Evolutionary conservation across 1,284 basidiomycete genomes (phyloP), one percentile per base, ranked within the genome.

Genomic region (Trametes polyzona): DNA sequence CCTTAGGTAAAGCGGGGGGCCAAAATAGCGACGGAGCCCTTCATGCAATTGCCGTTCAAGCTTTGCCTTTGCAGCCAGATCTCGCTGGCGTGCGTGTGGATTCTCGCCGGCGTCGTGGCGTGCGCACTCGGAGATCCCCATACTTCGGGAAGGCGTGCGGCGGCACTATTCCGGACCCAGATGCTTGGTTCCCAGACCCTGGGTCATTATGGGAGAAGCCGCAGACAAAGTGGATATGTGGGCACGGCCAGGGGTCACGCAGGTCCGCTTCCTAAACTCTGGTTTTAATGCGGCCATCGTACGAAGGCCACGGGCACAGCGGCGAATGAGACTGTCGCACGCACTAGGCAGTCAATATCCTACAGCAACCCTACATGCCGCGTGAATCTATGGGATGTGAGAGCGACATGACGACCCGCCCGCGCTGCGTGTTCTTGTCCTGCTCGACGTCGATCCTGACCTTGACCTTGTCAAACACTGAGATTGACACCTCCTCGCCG

Each of bases 401-500:
- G 40, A 97, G 78, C 5, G 80, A 84, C 95, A 97, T 96, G 74
- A 89, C 93, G 8, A 97, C 95, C 65, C 89, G 90, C 10, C 94
- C 95, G 55, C 96, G 80, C 72, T 97, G 94, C 8, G 96, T 98
- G 66, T 95, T 96, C 68, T 83, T 87, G 72, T 99, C 96, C 79
- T 96, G 97, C 72, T 96, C 94, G 3, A 98, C 93, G 52, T 90
- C 86, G 47, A 99, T 92, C 65, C 87, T 84, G 16, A 99, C 96
- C 17, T 74, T 81, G 53, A 98, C 94, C 71, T 93, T 93, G 75
- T 98, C 96, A 72, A 99, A 98, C 24, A 98, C 91, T 1, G 90
- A 81, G 39, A 96, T 85, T 21, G 79, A 81, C 16, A 84, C 78
- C 27, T 80, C 81, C n/a, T 74, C 73, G 8, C 75, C 76, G 4